Evolutionary conservation across 805 yeast genomes (phyloP).

Genomic region (Saccharomycopsis olivae): DNA sequence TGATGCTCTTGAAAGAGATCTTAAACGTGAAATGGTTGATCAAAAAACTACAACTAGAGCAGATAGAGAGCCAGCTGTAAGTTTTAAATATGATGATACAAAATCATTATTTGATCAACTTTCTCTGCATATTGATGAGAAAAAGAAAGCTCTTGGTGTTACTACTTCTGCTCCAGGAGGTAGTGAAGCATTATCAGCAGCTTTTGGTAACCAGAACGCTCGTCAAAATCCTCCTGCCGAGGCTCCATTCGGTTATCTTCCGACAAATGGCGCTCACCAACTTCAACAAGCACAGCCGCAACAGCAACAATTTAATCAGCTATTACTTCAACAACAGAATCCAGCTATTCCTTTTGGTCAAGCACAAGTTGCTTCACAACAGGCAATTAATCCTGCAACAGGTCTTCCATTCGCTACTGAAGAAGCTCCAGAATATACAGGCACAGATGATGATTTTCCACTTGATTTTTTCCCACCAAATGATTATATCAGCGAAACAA

Average conservation of each 20-base stretch:
- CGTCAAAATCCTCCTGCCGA: not conserved
- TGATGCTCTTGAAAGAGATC: conserved; percentile 87
- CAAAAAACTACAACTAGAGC: conserved; percentile 68
- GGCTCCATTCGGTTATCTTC: not conserved
- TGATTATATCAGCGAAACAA: conserved; percentile 24
- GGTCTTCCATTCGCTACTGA: conserved; percentile 9
- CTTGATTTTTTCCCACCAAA: conserved; percentile 50
- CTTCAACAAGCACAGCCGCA: not conserved
- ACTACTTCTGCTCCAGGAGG: conserved; percentile 2
- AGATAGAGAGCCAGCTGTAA: conserved; percentile 64
- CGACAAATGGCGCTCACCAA: not conserved
- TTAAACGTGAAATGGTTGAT: conserved; percentile 58
- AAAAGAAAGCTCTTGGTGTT: conserved; percentile 19
- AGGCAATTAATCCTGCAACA: not conserved
- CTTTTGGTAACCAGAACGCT: not conserved
- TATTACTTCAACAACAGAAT: not conserved
- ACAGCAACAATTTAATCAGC: not conserved
- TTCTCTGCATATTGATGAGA: conserved; percentile 27
- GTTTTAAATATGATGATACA: conserved; percentile 55
- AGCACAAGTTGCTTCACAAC: not conserved
- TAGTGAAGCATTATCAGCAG: not conserved
- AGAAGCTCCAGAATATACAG: conserved; percentile 18
- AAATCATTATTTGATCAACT: conserved; percentile 46
- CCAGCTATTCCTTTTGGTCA: not conserved
- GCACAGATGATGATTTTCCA: conserved; percentile 59